Evolutionary conservation across 192 early-diverging fungal genomes (phyloP).

Genomic region (Coemansia sp.): DNA sequence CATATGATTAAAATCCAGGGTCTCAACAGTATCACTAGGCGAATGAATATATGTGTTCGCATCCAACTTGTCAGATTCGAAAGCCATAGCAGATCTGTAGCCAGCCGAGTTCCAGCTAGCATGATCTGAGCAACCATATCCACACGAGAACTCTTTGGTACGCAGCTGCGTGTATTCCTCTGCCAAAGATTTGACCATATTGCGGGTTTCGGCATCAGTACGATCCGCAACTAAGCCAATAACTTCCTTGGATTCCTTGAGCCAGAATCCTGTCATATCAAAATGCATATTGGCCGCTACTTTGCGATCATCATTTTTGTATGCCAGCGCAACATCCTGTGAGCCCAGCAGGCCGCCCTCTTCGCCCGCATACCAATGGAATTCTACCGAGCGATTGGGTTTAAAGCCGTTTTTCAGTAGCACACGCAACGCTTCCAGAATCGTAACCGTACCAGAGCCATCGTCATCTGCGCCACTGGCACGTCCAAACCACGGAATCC

Average conservation of each 20-base stretch:
- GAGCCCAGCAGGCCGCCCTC: slow-evolving; percentile 88
- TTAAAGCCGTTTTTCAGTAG: slow-evolving; percentile 67
- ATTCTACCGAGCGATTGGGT: slow-evolving; percentile 82
- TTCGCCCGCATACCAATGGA: slow-evolving; percentile 94
- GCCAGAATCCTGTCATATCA: slow-evolving; percentile 93
- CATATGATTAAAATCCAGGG: slow-evolving; percentile 85
- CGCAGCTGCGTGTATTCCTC: slow-evolving; percentile 67
- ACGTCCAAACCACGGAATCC: slow-evolving; percentile 73
- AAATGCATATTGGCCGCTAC: slow-evolving; percentile 82
- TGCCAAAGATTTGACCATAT: slow-evolving; percentile 60
- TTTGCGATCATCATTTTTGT: slow-evolving; percentile 57
- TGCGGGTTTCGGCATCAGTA: slow-evolving; percentile 63
- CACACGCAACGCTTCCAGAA: slow-evolving; percentile 81
- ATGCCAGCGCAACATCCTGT: slow-evolving; percentile 75
- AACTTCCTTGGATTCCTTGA: slow-evolving; percentile 58
- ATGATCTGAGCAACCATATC: slow-evolving; percentile 89
- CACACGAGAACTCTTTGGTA: slow-evolving; percentile 75
- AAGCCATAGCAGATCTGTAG: slow-evolving; percentile 80
- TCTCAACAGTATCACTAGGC: slow-evolving; percentile 70
- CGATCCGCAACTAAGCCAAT: slow-evolving; percentile 84
- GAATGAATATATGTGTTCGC: slow-evolving; percentile 84
- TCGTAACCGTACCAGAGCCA: slow-evolving; percentile 88
- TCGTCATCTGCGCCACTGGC: slow-evolving; percentile 85
- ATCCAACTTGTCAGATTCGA: slow-evolving; percentile 69
- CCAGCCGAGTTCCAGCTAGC: slow-evolving; percentile 89